These are phyloP conservation scores for Thinopyrum elongatum DNA, from an alignment of 176 grass and related monocot species.

Conservation along the genomic window DNA sequence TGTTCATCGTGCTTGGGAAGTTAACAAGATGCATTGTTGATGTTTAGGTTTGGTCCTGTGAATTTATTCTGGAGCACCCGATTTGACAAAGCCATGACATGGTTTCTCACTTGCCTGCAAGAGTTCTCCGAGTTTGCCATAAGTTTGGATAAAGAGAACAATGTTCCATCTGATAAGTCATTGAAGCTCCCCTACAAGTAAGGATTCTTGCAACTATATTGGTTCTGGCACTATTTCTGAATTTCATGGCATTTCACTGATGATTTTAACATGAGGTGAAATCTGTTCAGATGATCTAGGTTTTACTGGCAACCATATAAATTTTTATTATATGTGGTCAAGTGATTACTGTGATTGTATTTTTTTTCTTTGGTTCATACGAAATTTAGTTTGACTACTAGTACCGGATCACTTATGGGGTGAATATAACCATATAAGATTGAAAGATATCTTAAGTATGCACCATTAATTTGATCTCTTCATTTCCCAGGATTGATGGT, in stretches of 20 bases:
- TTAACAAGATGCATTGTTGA: conserved; percentile 9
- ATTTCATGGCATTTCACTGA: not conserved
- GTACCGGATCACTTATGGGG: not conserved
- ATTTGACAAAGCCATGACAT: conserved; percentile 98
- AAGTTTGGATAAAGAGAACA: conserved; percentile 82
- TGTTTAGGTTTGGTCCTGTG: conserved; percentile 92
- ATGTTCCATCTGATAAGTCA: conserved; percentile 87
- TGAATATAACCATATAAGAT: not conserved
- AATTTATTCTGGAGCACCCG: conserved; percentile 99
- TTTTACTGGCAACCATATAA: not conserved
- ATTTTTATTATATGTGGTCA: not conserved
- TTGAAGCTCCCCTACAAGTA: conserved; percentile 95
- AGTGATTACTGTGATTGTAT: not conserved
- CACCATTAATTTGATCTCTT: conserved; percentile 14
- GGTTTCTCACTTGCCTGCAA: conserved; percentile 92
- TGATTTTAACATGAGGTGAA: not conserved
- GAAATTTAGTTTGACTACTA: not conserved
- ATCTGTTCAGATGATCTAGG: not conserved
- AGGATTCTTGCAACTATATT: conserved; percentile 21
- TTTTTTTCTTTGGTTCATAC: not conserved
- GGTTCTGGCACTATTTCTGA: not conserved
- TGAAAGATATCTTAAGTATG: conserved; percentile 4
- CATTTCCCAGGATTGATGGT: conserved; percentile 80
- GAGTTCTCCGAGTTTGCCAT: conserved; percentile 88
- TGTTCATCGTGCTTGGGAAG: not conserved